Percentiles rank a stretch among this genome's conserved stretches.
Evolutionary conservation across 345 rosid species (phyloP).

Genomic region (Salix viminalis): DNA sequence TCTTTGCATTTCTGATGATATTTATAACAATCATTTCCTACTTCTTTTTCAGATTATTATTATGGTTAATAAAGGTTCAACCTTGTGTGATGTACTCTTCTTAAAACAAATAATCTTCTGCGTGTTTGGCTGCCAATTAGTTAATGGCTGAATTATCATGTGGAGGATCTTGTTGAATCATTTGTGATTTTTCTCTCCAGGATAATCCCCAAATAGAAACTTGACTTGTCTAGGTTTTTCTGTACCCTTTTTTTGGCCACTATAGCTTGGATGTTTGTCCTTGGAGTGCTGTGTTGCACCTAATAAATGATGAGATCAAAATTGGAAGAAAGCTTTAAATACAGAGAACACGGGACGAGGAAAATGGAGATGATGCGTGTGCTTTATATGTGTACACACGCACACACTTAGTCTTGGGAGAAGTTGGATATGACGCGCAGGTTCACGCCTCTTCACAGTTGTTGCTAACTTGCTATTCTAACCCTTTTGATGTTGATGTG

Average conservation of each 20-base stretch:
- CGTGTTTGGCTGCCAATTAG: not conserved
- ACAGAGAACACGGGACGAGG: not conserved
- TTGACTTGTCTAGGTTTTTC: not conserved
- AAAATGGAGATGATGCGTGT: not conserved
- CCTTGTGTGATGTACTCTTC: not conserved
- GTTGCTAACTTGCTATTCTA: not conserved
- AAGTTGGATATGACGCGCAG: not conserved
- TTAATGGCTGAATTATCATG: not conserved
- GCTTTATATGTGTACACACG: not conserved
- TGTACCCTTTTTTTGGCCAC: not conserved
- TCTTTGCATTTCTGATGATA: not conserved
- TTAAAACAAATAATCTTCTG: not conserved
- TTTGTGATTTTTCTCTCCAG: not conserved
- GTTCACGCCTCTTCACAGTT: not conserved
- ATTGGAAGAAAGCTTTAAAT: not conserved
- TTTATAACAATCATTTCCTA: not conserved
- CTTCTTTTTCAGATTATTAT: not conserved
- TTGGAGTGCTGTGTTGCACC: not conserved
- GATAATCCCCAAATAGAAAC: not conserved
- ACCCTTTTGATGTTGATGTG: too few relatives aligned
- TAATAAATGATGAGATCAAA: not conserved
- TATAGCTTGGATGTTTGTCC: not conserved
- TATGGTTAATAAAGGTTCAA: not conserved
- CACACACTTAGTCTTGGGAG: not conserved
- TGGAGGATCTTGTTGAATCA: not conserved